Conservation (phyloP, 2,329 filamentous ascomycete species). For the Exophiala lecanii-corni region DNA sequence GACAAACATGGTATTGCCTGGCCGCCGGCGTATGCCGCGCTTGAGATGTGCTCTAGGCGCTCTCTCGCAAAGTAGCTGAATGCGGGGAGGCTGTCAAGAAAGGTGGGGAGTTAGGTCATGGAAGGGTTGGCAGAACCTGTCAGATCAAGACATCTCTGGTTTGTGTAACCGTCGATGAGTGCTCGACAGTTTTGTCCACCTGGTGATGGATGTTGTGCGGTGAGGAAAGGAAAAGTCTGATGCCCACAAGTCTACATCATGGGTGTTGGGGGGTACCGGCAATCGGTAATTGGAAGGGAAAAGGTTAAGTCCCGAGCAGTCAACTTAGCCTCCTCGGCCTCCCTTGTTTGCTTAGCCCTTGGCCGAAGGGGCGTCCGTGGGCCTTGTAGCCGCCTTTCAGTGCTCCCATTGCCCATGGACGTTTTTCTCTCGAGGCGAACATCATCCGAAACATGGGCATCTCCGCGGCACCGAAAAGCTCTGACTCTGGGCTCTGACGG, state of each 20-base stretch:
- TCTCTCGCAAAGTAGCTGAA: background rate
- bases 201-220: background rate
- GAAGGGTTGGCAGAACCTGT: background rate
- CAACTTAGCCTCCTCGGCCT: no score
- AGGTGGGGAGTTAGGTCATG: background rate
- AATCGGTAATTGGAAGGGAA: background rate
- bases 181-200: background rate
- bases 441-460: slow-evolving; percentile 11
- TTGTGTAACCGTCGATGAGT: no score
- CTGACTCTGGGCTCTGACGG: background rate
- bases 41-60: no score
- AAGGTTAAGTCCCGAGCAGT: no score
- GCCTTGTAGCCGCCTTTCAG: no score
- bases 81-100: background rate
- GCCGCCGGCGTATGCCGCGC: no score
- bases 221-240: background rate
- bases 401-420: background rate
- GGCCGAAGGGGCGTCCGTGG: no score
- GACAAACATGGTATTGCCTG: no score
- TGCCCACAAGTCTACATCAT: background rate
- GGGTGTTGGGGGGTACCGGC: background rate
- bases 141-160: no score
- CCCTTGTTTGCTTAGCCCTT: no score
- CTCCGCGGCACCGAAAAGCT: slow-evolving; percentile 17
- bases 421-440: background rate